phyloP scores from a whole-genome alignment of 192 early-diverging fungal species.

The Chytriomyces sp. region DNA sequence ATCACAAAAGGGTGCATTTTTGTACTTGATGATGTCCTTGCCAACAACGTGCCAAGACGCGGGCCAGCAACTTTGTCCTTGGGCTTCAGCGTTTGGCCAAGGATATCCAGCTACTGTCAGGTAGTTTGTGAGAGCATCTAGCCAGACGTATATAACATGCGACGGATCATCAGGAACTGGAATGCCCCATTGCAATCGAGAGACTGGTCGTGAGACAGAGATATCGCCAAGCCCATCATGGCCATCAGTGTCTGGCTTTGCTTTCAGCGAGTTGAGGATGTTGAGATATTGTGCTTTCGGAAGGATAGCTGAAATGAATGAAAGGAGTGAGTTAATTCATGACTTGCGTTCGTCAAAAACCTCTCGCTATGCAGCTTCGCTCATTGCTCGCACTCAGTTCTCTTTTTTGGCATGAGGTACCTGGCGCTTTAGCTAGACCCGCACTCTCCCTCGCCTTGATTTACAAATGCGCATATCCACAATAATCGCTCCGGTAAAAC shows the following conservation, averaged over 20 bases:
- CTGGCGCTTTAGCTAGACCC: too few relatives aligned
- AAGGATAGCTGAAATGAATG: constrained; percentile 71
- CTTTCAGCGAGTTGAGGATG: constrained; percentile 16
- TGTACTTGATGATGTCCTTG: constrained; percentile 93
- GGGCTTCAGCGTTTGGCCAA: constrained; percentile 43
- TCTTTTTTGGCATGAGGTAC: too few relatives aligned
- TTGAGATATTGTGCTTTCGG: constrained; percentile 55
- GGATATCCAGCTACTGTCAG: constrained; percentile 86
- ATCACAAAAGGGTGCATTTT: not conserved
- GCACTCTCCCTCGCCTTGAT: too few relatives aligned
- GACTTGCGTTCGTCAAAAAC: too few relatives aligned
- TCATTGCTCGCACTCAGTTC: not conserved
- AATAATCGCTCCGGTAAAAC: not conserved
- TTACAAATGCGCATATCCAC: too few relatives aligned
- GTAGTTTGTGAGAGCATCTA: constrained; percentile 95
- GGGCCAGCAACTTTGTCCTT: constrained; percentile 57
- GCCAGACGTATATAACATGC: constrained; percentile 97
- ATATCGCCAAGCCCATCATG: constrained; percentile 64
- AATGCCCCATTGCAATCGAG: constrained; percentile 87
- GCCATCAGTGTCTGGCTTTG: constrained; percentile 20
- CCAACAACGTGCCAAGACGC: constrained; percentile 86
- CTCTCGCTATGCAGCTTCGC: not conserved
- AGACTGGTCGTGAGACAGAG: constrained; percentile 80
- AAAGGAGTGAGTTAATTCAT: too few relatives aligned
- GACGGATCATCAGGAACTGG: constrained; percentile 82